phyloP scores from a whole-genome alignment of 2,329 filamentous ascomycete genomes.

The Xylariaceae sp. region DNA sequence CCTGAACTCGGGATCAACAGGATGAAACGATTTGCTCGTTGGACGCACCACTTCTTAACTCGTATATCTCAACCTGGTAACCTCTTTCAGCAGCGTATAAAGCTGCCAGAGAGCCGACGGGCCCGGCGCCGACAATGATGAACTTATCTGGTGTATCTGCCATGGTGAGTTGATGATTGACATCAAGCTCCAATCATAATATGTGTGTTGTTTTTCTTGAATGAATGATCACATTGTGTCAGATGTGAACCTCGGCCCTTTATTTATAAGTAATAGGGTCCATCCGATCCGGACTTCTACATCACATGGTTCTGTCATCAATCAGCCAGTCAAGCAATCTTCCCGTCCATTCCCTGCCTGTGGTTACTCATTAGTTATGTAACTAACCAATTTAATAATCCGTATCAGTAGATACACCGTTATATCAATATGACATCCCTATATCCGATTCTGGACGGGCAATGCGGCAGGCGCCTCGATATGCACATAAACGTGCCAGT shows the following conservation, averaged over 20 bases:
- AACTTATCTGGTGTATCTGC: slow-evolving; percentile 52
- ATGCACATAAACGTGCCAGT: no score
- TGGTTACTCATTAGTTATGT: no score
- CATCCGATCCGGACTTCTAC: no score
- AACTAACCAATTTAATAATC: no score
- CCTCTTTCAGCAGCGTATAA: slow-evolving; percentile 87
- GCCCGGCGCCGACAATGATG: slow-evolving; percentile 84
- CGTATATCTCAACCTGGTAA: slow-evolving; percentile 88
- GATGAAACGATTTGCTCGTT: slow-evolving; percentile 1
- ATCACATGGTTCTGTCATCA: no score
- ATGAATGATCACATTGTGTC: neutral
- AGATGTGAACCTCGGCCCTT: neutral
- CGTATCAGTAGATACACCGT: no score
- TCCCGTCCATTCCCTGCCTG: no score
- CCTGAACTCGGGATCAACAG: neutral
- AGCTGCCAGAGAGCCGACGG: slow-evolving; percentile 85
- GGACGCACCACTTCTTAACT: slow-evolving; percentile 76
- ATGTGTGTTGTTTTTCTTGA: neutral
- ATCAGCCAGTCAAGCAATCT: no score
- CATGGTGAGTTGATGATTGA: slow-evolving; percentile 1
- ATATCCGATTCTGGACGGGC: no score
- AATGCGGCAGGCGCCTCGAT: no score
- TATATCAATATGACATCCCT: no score
- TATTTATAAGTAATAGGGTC: neutral
- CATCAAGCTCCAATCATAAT: neutral